Evolutionary conservation across 768 basidiomycete genomes (phyloP).

Genomic region (Porphyrellus cyaneotinctus): DNA sequence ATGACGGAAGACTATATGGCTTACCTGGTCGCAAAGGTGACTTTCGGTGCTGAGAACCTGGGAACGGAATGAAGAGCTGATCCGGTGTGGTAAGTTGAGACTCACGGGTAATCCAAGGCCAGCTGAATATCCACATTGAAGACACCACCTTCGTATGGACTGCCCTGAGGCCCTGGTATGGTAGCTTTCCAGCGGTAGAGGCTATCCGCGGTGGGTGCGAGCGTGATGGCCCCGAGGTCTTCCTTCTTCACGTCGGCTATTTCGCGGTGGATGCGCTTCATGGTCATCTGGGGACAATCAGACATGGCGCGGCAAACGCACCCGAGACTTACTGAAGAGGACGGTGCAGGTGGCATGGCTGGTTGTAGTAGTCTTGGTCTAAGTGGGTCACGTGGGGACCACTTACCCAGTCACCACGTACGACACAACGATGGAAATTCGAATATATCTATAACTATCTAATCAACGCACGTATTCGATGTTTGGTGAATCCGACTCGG

Average conservation of each 20-base stretch:
- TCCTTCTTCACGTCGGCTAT: conserved; percentile 78
- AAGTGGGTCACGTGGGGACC: conserved; percentile 20
- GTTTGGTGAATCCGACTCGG: conserved; percentile 82
- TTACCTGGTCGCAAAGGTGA: conserved; percentile 70
- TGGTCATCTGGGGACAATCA: conserved; percentile 45
- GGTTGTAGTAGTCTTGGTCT: neutral
- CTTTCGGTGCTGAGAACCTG: conserved; percentile 78
- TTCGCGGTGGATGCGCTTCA: conserved; percentile 83
- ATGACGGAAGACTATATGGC: conserved; percentile 8
- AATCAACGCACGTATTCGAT: conserved; percentile 33
- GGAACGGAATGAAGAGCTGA: neutral
- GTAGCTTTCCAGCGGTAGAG: conserved; percentile 72
- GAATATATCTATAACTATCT: conserved; percentile 47
- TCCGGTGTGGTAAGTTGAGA: neutral
- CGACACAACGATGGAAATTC: conserved; percentile 50
- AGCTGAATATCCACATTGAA: conserved; percentile 67
- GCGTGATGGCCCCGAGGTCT: conserved; percentile 69
- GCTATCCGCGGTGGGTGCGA: conserved; percentile 61
- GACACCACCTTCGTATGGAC: conserved; percentile 75
- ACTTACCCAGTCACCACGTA: too few relatives aligned
- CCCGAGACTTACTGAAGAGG: conserved; percentile 21
- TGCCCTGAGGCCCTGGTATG: conserved; percentile 80
- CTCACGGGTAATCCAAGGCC: conserved; percentile 72
- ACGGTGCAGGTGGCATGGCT: conserved; percentile 25
- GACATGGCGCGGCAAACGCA: neutral